phyloP scores from a whole-genome alignment of 202 grass and related monocot species.

The Carex arenaria region DNA sequence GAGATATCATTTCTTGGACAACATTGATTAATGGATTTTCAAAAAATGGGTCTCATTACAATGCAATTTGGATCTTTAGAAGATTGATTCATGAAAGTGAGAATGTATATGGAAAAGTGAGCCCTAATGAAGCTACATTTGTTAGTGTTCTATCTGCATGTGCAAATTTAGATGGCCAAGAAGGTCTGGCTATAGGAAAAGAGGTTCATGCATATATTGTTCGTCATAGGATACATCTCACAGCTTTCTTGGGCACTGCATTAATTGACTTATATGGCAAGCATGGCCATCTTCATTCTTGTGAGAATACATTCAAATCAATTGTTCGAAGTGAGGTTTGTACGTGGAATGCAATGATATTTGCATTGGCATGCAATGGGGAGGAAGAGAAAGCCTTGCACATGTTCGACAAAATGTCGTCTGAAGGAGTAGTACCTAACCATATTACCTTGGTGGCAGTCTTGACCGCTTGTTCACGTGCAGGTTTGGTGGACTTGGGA shows the following conservation, averaged over 20 bases:
- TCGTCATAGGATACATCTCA: slow-evolving; percentile 27
- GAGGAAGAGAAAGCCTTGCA: slow-evolving; percentile 44
- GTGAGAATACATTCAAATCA: slow-evolving; percentile 28
- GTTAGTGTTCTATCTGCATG: slow-evolving; percentile 62
- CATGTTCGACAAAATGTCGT: slow-evolving; percentile 40
- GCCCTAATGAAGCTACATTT: slow-evolving; percentile 49
- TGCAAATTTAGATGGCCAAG: slow-evolving; percentile 32
- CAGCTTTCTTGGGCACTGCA: slow-evolving; percentile 50
- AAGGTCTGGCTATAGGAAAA: slow-evolving; percentile 25
- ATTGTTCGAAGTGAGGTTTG: slow-evolving; percentile 35
- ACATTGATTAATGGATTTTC: slow-evolving; percentile 50
- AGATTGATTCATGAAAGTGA: slow-evolving; percentile 25
- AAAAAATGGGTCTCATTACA: slow-evolving; percentile 26
- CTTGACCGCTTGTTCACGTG: slow-evolving; percentile 49
- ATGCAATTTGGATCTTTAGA: slow-evolving; percentile 39
- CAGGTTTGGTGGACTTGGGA: slow-evolving; percentile 48
- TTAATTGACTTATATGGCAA: slow-evolving; percentile 79
- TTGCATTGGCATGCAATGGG: slow-evolving; percentile 52
- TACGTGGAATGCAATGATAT: slow-evolving; percentile 60
- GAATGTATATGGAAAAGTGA: neutral
- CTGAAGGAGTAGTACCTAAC: slow-evolving; percentile 41
- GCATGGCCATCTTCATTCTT: slow-evolving; percentile 41
- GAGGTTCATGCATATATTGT: slow-evolving; percentile 44
- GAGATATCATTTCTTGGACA: slow-evolving; percentile 54
- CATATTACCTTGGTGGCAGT: slow-evolving; percentile 58